Conservation (phyloP, 306 rosid species). For the Quercus aquifolioides region DNA sequence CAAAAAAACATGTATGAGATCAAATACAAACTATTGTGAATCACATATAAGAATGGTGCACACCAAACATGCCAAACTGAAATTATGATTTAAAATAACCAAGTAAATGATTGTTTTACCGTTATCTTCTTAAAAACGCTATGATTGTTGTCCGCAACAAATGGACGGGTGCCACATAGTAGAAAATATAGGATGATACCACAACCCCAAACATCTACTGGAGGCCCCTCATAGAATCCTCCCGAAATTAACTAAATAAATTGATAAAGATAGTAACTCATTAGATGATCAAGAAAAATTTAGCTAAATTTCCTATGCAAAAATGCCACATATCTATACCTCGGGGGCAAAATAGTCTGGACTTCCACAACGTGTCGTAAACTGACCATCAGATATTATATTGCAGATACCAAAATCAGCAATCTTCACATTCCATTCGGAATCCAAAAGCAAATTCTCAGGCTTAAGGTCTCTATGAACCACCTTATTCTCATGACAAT, state of each 20-base stretch:
- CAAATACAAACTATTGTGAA: no score
- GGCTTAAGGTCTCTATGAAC: conserved; percentile 93
- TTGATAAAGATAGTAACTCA: not conserved
- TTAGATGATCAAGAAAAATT: not conserved
- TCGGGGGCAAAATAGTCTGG: conserved; percentile 96
- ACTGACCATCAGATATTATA: conserved; percentile 92
- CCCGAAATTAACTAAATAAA: conserved; percentile 49
- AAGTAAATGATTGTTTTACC: conserved; percentile 24
- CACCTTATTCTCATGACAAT: conserved; percentile 95
- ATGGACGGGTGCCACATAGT: conserved; percentile 92
- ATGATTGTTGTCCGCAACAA: conserved; percentile 78
- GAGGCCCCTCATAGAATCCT: conserved; percentile 52
- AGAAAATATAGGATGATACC: conserved; percentile 89
- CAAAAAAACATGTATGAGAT: no score
- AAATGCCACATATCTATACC: conserved; percentile 32
- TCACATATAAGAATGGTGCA: no score
- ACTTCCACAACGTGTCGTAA: conserved; percentile 94
- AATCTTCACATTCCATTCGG: conserved; percentile 80
- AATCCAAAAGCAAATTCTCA: conserved; percentile 88
- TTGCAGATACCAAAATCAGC: conserved; percentile 97
- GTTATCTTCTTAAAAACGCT: conserved; percentile 76
- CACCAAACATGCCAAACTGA: no score
- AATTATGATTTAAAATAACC: not conserved
- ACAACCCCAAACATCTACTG: conserved; percentile 65
- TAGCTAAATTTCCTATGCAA: not conserved